A percentile compares a stretch with the other conserved stretches of the same genome.
Conservation (phyloP, 768 basidiomycete species). For the Xanthoconium stramineum region DNA sequence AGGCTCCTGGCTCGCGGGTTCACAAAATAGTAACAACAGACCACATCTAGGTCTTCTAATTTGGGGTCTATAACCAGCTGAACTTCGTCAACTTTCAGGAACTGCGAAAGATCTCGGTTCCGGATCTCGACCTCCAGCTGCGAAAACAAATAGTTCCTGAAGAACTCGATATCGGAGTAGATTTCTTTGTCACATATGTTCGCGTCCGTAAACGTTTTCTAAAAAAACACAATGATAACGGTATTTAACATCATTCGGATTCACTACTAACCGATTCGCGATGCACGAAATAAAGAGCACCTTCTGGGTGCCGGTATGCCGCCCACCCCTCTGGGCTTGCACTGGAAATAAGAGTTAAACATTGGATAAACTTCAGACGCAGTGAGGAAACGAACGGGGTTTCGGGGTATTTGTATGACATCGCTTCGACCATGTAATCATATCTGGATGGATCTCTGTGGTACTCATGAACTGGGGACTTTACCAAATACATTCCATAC, state of each 20-base stretch:
- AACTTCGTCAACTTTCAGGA: conserved; percentile 29
- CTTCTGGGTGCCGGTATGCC: conserved; percentile 55
- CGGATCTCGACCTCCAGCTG: conserved; percentile 18
- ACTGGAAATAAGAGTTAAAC: conserved; percentile 5
- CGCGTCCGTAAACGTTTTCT: conserved; percentile 56
- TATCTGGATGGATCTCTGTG: neutral
- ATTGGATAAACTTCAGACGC: neutral
- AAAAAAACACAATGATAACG: conserved; percentile 12
- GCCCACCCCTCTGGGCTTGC: conserved; percentile 41
- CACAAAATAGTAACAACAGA: conserved; percentile 51
- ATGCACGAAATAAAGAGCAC: conserved; percentile 56
- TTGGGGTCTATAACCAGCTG: conserved; percentile 48
- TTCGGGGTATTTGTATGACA: conserved; percentile 17
- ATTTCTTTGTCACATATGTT: conserved; percentile 42
- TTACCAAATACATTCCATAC: neutral
- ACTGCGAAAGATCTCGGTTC: conserved; percentile 11
- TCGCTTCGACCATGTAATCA: conserved; percentile 13
- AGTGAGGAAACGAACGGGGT: conserved; percentile 16
- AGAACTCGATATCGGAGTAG: conserved; percentile 34
- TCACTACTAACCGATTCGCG: conserved; percentile 38
- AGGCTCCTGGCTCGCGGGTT: conserved; percentile 43
- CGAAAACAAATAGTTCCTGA: conserved; percentile 20
- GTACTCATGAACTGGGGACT: neutral
- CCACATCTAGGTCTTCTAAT: conserved; percentile 9
- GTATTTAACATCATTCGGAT: neutral